These are phyloP conservation scores for Ceratobasidium sp. DNA, from an alignment of 1,284 basidiomycete species.

Conservation along the genomic window DNA sequence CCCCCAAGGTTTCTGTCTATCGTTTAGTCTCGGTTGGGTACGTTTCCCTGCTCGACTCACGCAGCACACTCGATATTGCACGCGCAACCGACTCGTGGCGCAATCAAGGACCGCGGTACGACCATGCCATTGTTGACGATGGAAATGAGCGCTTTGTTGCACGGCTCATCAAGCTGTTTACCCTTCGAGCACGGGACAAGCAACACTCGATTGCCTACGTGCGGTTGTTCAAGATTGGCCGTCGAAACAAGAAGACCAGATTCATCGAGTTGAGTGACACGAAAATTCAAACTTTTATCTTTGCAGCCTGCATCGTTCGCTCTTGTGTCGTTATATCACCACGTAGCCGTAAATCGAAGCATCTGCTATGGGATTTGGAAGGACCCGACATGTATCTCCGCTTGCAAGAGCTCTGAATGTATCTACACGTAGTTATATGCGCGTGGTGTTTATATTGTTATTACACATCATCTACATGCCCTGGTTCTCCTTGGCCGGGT, in stretches of 20 bases:
- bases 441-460: too few species aligned
- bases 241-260: constrained; percentile 2
- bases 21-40: not conserved
- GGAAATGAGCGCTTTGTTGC: not conserved
- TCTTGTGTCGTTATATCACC: constrained; percentile 16
- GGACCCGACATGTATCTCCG: constrained; percentile 21
- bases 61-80: not conserved
- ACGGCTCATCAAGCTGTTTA: not conserved
- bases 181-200: not conserved
- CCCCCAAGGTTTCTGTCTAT: not conserved
- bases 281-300: not conserved
- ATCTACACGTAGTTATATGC: not conserved
- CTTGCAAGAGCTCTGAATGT: not conserved
- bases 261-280: constrained; percentile 3
- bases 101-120: not conserved
- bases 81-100: not conserved
- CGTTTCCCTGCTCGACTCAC: constrained; percentile 3
- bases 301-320: constrained; percentile 7
- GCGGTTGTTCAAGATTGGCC: not conserved
- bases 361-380: constrained; percentile 24
- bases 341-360: not conserved
- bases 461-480: too few species aligned
- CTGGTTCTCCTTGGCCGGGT: too few species aligned
- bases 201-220: not conserved
- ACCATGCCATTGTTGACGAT: not conserved